Conservation (phyloP, 2,329 filamentous ascomycete species). For the Rhinocladiella mackenziei region DNA sequence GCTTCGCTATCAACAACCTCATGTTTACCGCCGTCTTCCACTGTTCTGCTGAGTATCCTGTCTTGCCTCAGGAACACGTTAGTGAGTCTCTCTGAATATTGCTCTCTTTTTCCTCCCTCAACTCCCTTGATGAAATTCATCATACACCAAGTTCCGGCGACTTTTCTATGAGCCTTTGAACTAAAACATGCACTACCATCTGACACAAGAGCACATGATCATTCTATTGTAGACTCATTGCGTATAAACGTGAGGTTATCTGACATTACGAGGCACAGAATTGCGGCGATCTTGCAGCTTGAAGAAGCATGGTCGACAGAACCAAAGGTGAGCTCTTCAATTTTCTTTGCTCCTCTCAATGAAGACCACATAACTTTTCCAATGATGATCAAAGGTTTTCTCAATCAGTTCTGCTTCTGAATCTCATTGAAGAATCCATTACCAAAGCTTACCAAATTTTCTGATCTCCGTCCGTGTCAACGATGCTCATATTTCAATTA, state of each 20-base stretch:
- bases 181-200: conserved; percentile 61
- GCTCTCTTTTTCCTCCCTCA: background rate
- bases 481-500: background rate
- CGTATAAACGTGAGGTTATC: too few relatives aligned
- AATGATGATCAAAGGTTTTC: conserved; percentile 46
- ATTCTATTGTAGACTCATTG: too few relatives aligned
- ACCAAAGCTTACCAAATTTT: conserved; percentile 55
- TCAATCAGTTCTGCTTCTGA: conserved; percentile 62
- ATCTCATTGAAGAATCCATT: conserved; percentile 55
- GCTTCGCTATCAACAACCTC: background rate
- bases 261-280: too few relatives aligned
- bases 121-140: conserved; percentile 38
- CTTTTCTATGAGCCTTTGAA: conserved; percentile 52
- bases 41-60: background rate
- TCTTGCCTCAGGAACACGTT: background rate
- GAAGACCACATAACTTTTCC: background rate
- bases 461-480: conserved; percentile 31
- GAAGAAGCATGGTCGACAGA: too few relatives aligned
- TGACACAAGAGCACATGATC: too few relatives aligned
- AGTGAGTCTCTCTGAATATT: background rate
- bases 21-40: background rate
- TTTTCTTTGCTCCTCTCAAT: conserved; percentile 17
- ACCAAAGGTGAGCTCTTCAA: too few relatives aligned
- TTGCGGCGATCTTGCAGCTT: too few relatives aligned
- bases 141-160: conserved; percentile 51